These are phyloP conservation scores for Triangularia setosa DNA, from an alignment of 2,329 filamentous ascomycete species.

Conservation along the genomic window DNA sequence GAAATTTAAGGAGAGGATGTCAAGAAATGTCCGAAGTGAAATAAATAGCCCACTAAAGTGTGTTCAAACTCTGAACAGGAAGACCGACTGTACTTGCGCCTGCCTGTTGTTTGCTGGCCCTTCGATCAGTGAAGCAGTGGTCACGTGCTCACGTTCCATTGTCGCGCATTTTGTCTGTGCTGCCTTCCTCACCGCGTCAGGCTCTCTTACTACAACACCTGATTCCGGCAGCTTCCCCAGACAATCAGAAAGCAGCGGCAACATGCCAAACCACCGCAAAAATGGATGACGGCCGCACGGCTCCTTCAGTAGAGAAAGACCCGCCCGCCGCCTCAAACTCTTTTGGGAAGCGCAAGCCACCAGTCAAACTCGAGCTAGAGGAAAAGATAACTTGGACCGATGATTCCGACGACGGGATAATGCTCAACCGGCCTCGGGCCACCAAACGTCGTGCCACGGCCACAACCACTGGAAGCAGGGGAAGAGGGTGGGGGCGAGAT, in stretches of 20 bases:
- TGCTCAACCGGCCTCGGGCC: constrained; percentile 37
- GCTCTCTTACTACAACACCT: not conserved
- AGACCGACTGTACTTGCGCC: too few species aligned
- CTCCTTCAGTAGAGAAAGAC: constrained; percentile 15
- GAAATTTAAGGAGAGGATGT: too few species aligned
- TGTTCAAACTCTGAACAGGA: not conserved
- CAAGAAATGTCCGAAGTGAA: too few species aligned
- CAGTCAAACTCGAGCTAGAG: constrained; percentile 29
- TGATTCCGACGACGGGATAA: constrained; percentile 58
- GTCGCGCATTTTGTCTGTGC: constrained; percentile 7
- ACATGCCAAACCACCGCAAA: constrained; percentile 7
- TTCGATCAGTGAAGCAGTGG: not conserved
- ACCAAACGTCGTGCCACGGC: constrained; percentile 16
- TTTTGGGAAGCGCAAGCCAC: constrained; percentile 37
- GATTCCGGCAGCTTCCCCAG: not conserved
- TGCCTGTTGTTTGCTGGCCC: too few species aligned
- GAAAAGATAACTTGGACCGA: constrained; percentile 54
- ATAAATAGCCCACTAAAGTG: too few species aligned
- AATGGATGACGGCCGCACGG: constrained; percentile 26
- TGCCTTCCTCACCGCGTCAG: not conserved
- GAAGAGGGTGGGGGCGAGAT: constrained; percentile 37
- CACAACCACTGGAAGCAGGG: not conserved
- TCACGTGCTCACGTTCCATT: constrained; percentile 20
- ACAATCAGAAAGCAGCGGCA: not conserved
- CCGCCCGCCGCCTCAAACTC: constrained; percentile 6